Evolutionary conservation across 306 rosid species (phyloP), one percentile per base, ranked within the genome.

Genomic region (Nissolia schottii): DNA sequence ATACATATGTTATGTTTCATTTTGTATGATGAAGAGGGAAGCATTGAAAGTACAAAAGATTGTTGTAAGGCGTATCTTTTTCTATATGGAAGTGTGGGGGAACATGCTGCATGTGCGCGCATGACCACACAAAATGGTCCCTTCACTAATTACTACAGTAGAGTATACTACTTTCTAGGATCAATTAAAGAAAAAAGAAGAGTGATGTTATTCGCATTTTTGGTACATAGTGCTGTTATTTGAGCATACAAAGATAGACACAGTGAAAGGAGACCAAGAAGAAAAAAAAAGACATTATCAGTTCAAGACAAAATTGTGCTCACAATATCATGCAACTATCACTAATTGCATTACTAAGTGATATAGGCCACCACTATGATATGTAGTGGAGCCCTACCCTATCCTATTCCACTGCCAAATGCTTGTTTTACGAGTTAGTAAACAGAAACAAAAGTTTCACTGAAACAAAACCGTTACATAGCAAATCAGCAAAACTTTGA

Each of bases 31-130:
- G 15, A 63, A 50, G 67, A 27, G 20, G 24, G 62, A 67, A 48
- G 7, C 38, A 31, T 35, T 67, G 37, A n/a, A 69, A 77, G 81
- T 64, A 70, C 54, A 43, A 71, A 67, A 56, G 55, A 41, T n/a
- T 49, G 58, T 1, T 18, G 58, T 19, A 8, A 16, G n/a, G n/a
- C n/a, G 12, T 9, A 50, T 55, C 55, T 60, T 60, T n/a, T 9
- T 28, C 3, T 20, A 22, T 32, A 53, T 1, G 23, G 24, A 35
- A 9, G 60, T 11, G 41, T 77, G 37, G 81, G 71, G 76, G n/a
- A n/a, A 19, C 77, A 71, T 40, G 61, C 82, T 40, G 61, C 82
- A 63, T 71, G 82, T 63, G 82, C 73, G 58, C 67, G 65, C 77
- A 54, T 78, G 77, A 46, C 50, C 10, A 19, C 25, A 28, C 13